phyloP scores from a whole-genome alignment of 2,329 filamentous ascomycete genomes.

The Periglandula ipomoeae region DNA sequence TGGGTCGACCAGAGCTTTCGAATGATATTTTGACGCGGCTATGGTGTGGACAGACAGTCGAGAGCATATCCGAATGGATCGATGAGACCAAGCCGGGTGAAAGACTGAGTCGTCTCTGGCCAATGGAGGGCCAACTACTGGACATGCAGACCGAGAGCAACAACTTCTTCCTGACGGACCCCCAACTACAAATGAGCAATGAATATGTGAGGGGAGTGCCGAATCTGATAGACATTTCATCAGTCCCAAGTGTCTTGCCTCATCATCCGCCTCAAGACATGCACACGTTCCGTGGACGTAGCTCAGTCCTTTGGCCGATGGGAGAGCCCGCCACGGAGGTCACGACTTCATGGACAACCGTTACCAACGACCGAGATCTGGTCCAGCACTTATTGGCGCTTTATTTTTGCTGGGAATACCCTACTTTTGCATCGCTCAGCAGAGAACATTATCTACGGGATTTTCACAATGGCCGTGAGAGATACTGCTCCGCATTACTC shows the following conservation, averaged over 20 bases:
- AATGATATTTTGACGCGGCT: constrained; percentile 44
- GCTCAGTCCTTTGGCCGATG: background rate
- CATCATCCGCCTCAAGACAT: background rate
- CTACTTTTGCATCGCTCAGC: constrained; percentile 62
- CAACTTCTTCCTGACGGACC: background rate
- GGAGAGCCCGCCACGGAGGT: constrained; percentile 19
- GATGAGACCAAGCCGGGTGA: constrained; percentile 12
- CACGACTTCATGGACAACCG: constrained; percentile 45
- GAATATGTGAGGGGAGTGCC: background rate
- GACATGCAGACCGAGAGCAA: background rate
- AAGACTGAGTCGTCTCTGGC: background rate
- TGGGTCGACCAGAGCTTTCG: constrained; percentile 39
- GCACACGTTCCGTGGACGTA: background rate
- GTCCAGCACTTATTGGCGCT: constrained; percentile 54
- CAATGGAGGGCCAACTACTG: background rate
- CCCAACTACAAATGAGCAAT: background rate
- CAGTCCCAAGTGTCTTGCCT: background rate
- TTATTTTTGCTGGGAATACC: constrained; percentile 69
- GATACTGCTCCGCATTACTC: constrained; percentile 58
- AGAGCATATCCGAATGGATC: constrained; percentile 46
- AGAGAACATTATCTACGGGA: constrained; percentile 61
- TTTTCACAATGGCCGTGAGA: constrained; percentile 47
- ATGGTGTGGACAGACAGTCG: constrained; percentile 42
- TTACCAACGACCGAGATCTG: constrained; percentile 48
- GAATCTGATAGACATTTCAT: background rate